Conservation (phyloP, 441 rosid species). For the Corymbia calophylla region DNA sequence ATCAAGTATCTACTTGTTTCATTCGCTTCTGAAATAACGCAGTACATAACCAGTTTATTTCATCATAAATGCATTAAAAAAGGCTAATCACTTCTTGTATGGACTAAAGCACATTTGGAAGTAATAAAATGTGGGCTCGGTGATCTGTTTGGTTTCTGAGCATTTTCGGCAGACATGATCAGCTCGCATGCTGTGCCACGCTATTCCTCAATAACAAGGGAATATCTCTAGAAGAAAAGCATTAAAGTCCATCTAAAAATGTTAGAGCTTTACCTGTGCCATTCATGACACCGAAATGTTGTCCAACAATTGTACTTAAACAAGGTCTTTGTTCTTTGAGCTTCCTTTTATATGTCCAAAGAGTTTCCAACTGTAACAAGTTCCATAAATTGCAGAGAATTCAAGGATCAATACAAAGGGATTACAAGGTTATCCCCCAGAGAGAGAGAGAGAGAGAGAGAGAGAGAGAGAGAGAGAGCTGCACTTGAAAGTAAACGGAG, state of each 20-base stretch:
- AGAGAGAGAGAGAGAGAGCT: background rate
- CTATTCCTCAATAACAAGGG: background rate
- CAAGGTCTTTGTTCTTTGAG: conserved; percentile 74
- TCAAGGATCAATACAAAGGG: background rate
- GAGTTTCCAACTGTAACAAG: conserved; percentile 52
- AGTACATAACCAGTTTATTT: background rate
- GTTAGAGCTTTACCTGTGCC: conserved; percentile 29
- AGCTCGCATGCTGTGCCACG: background rate
- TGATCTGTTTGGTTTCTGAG: background rate
- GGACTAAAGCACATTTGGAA: background rate
- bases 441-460: background rate
- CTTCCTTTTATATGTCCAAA: conserved; percentile 75
- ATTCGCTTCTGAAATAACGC: conserved; percentile 35
- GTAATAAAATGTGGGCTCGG: background rate
- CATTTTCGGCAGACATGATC: background rate
- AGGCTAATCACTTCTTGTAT: background rate
- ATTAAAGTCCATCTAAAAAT: background rate
- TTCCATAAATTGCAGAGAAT: background rate
- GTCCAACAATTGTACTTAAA: conserved; percentile 34
- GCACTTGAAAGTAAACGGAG: background rate
- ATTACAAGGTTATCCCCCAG: background rate
- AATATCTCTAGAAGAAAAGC: background rate
- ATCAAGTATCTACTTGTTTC: conserved; percentile 64
- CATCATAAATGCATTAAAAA: background rate
- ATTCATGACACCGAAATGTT: conserved; percentile 13